Evolutionary conservation across 805 yeast species (phyloP).

Genomic region (Yarrowia divulgata): DNA sequence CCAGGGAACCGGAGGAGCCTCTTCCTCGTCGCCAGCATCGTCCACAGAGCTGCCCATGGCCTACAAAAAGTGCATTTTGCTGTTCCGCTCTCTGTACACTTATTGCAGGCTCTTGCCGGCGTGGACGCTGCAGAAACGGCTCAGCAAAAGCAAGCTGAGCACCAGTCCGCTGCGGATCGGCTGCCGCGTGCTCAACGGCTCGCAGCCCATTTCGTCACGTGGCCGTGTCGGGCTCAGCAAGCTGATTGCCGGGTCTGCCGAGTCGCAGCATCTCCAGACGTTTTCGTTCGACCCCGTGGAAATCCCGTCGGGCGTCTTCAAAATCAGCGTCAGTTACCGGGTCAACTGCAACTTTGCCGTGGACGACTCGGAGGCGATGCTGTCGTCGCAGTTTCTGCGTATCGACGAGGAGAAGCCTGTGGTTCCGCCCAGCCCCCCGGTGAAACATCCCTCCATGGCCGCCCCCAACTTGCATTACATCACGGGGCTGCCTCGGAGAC

Average conservation of each 20-base stretch:
- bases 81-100: slow-evolving; percentile 77
- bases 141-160: slow-evolving; percentile 53
- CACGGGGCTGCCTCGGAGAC: slow-evolving; percentile 34
- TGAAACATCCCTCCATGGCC: slow-evolving; percentile 67
- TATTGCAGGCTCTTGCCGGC: slow-evolving; percentile 74
- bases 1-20: slow-evolving; percentile 3
- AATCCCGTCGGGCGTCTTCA: slow-evolving; percentile 76
- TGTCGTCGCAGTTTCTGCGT: slow-evolving; percentile 63
- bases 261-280: slow-evolving; percentile 10
- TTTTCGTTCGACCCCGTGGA: slow-evolving; percentile 68
- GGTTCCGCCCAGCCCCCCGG: slow-evolving; percentile 51
- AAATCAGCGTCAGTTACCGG: slow-evolving; percentile 81
- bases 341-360: slow-evolving; percentile 71
- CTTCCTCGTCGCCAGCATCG: slow-evolving; percentile 19
- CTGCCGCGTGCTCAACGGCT: slow-evolving; percentile 72
- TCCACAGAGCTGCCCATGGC: slow-evolving; percentile 65
- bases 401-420: slow-evolving; percentile 52
- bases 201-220: slow-evolving; percentile 75
- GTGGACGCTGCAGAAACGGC: slow-evolving; percentile 60
- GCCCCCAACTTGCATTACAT: slow-evolving; percentile 45
- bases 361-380: slow-evolving; percentile 68
- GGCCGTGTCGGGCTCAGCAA: slow-evolving; percentile 82
- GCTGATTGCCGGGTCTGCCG: slow-evolving; percentile 54
- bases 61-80: slow-evolving; percentile 74
- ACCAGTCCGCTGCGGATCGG: slow-evolving; percentile 58